Conservation (phyloP, 768 basidiomycete genomes). For the Mycena epipterygia region DNA sequence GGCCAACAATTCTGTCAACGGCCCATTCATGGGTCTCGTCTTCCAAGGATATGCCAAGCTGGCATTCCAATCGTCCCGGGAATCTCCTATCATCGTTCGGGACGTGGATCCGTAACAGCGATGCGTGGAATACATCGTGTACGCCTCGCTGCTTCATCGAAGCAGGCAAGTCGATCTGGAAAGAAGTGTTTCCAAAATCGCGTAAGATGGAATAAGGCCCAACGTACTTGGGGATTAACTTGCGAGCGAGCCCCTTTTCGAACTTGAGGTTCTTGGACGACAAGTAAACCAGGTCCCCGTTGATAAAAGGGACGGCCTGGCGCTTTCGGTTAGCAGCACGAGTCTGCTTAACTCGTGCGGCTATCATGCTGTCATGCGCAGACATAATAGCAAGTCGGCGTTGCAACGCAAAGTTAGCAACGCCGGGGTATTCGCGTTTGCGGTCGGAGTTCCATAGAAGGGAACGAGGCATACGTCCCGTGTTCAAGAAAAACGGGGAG, state of each 20-base stretch:
- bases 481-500: too few species aligned
- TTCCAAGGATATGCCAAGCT: background rate
- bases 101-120: background rate
- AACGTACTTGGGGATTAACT: background rate
- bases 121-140: too few species aligned
- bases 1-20: background rate
- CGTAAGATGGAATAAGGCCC: background rate
- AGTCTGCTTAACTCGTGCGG: constrained; percentile 4
- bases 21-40: background rate
- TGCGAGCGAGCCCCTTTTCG: background rate
- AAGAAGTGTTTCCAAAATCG: background rate
- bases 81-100: constrained; percentile 1
- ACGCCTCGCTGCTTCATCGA: background rate
- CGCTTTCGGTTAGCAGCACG: background rate
- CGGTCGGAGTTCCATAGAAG: too few species aligned
- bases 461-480: too few species aligned
- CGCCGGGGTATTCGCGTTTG: too few species aligned
- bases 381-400: background rate
- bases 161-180: background rate
- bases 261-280: too few species aligned
- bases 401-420: too few species aligned
- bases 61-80: background rate
- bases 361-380: constrained; percentile 3
- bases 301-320: background rate
- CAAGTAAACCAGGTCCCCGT: background rate